Base-by-base conservation (phyloP, 1,139 yeast species). In the Debaryomycetaceae sp. region DNA sequence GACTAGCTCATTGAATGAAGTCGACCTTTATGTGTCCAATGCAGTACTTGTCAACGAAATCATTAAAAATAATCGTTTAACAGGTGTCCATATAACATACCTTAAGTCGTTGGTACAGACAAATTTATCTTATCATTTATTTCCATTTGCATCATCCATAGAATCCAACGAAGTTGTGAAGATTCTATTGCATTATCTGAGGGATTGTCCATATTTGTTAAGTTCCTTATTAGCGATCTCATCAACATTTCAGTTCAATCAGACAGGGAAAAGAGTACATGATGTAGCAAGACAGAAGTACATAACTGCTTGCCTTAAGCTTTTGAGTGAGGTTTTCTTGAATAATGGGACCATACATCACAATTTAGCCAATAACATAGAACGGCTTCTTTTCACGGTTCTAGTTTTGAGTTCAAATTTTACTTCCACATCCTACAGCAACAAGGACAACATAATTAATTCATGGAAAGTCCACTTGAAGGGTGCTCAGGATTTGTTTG, bases 381-480 rank as follows among this genome's bases (percentile, higher is more conserved):
- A 70, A 42, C 51, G 61, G 38, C 52, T 71, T 8, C 51, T 71
- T 3, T 51, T 71, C 11, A 70, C 76, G 1, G 69, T 70, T 8
- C 49, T 71, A 19, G 52, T 67, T 3, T 50, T 70, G 15, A 64
- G 74, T 2, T 58, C 70, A 4, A 60, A 56, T 37, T 69, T 69
- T 47, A 65, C 73, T 0, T 70, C 74, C 4, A 56, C 58, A 13
- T 49, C 58, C 2, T 47, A 44, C 16, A 43, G 44, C 11, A 50
- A 49, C 34, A 44, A 49, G 19, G 53, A 48, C 11, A 49, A 48
- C 31, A 44, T 59, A 22, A 37, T 60, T 17, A 50, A 54, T 26
- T 52, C 63, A 17, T 70, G 76, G 76, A 67, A 63, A 42, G 58
- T 66, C 3, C 75, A 70, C 47, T 48, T 70, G 24, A 46, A 65